phyloP scores from a whole-genome alignment of 2,329 filamentous ascomycete genomes.

The Colletotrichum brevisporum region DNA sequence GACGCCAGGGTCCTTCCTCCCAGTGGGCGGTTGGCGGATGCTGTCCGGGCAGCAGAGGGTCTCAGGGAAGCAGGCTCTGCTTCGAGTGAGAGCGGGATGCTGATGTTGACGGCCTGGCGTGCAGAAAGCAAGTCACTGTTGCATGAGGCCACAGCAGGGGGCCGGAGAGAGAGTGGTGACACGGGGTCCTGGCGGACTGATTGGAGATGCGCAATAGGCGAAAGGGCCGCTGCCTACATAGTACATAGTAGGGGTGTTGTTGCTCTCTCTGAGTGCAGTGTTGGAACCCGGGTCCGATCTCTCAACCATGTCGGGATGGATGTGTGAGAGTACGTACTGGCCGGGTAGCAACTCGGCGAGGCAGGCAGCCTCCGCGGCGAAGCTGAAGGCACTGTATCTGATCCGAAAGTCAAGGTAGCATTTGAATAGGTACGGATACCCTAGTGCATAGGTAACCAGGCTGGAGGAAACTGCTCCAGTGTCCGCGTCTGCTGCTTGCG shows the following conservation, averaged over 20 bases:
- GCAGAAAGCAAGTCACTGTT: conserved; percentile 36
- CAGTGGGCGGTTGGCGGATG: conserved; percentile 11
- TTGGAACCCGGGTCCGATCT: conserved; percentile 1
- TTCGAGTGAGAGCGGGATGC: conserved; percentile 15
- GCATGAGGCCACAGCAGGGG: conserved; percentile 36
- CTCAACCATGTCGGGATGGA: neutral
- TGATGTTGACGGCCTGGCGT: conserved; percentile 33
- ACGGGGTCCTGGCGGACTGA: conserved; percentile 11
- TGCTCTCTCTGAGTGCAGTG: conserved; percentile 5
- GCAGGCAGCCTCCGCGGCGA: conserved; percentile 2
- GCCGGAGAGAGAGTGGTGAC: conserved; percentile 22
- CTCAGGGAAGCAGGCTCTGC: conserved; percentile 12
- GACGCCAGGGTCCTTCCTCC: conserved; percentile 43
- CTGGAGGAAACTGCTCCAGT: too few relatives aligned
- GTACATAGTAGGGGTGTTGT: neutral
- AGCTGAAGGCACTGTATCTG: conserved; percentile 9
- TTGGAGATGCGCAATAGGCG: conserved; percentile 15
- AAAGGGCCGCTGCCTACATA: conserved; percentile 9
- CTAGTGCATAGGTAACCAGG: too few relatives aligned
- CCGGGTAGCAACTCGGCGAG: conserved; percentile 5
- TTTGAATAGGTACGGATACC: neutral
- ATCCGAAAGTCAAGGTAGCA: conserved; percentile 9
- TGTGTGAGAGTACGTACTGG: conserved; percentile 6
- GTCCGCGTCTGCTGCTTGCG: conserved; percentile 16
- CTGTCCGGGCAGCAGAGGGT: neutral